Percentiles rank a stretch among this genome's conserved stretches.
These are phyloP conservation scores for Astrephomene gubernaculifera DNA, from an alignment of 139 green algal species.

Conservation along the genomic window DNA sequence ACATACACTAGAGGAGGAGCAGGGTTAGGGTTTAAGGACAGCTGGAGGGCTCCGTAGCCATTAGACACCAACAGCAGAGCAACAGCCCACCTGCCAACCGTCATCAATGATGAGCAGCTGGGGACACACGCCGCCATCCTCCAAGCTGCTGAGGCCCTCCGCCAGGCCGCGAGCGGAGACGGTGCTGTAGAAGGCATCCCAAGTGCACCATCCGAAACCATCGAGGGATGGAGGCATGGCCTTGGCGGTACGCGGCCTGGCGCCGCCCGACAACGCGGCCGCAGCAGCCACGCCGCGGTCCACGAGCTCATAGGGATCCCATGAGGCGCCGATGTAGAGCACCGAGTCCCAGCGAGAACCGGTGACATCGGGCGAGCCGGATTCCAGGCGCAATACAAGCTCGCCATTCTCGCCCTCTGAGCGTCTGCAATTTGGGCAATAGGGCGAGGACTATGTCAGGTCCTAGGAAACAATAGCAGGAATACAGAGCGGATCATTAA, in stretches of 20 bases:
- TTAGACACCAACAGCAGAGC: too few relatives aligned
- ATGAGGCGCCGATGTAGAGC: slow-evolving; percentile 45
- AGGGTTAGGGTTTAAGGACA: too few relatives aligned
- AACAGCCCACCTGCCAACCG: slow-evolving; percentile 70
- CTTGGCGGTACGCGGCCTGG: slow-evolving; percentile 74
- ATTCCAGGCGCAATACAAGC: slow-evolving; percentile 82
- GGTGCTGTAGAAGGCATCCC: slow-evolving; percentile 96
- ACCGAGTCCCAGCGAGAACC: slow-evolving; percentile 31
- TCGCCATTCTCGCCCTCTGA: slow-evolving; percentile 47
- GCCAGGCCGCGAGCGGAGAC: slow-evolving; percentile 82
- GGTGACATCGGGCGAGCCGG: slow-evolving; percentile 68
- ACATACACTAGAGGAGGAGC: too few relatives aligned
- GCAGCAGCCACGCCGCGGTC: slow-evolving; percentile 74
- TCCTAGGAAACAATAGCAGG: too few relatives aligned
- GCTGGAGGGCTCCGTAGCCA: too few relatives aligned
- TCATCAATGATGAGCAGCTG: slow-evolving; percentile 91
- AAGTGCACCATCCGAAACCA: slow-evolving; percentile 96
- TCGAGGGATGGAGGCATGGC: slow-evolving; percentile 84
- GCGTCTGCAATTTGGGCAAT: too few relatives aligned
- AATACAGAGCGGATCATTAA: too few relatives aligned
- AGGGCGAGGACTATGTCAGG: too few relatives aligned
- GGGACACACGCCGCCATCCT: slow-evolving; percentile 65
- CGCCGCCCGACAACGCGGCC: slow-evolving; percentile 76
- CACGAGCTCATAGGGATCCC: slow-evolving; percentile 56
- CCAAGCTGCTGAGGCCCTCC: slow-evolving; percentile 78